These are phyloP conservation scores for Fraxinus dipetala DNA, from an alignment of 305 asterid species.

Conservation along the genomic window DNA sequence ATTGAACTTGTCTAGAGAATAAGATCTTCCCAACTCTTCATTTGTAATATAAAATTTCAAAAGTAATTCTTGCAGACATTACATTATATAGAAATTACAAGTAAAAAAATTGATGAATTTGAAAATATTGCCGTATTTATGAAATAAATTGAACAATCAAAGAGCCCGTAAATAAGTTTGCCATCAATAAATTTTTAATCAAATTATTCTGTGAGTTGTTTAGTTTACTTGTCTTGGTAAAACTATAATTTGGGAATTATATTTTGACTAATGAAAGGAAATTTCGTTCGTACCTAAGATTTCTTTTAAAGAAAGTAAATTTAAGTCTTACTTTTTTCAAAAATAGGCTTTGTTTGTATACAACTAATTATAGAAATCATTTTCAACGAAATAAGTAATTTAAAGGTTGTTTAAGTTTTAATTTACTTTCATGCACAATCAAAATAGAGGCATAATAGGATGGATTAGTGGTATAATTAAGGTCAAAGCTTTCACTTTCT, in stretches of 20 bases:
- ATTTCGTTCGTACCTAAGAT: neutral
- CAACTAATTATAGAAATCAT: neutral
- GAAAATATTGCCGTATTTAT: neutral
- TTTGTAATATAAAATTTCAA: too few relatives aligned
- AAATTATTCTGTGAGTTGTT: neutral
- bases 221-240: neutral
- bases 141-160: neutral
- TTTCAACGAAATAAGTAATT: neutral
- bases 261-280: neutral
- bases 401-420: neutral
- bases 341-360: neutral
- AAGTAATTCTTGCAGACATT: neutral
- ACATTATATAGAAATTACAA: neutral
- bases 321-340: neutral
- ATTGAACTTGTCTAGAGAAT: neutral
- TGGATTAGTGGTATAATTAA: neutral
- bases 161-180: neutral
- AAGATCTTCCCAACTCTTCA: neutral
- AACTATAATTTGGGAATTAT: neutral
- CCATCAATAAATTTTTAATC: neutral
- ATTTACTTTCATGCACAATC: neutral
- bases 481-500: conserved; percentile 38
- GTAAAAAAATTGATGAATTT: neutral
- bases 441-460: neutral
- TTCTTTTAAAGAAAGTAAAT: neutral